Evolutionary conservation across 2,329 filamentous ascomycete species (phyloP), one percentile per base, ranked within the genome.

Genomic region (Aureobasidium sp.): DNA sequence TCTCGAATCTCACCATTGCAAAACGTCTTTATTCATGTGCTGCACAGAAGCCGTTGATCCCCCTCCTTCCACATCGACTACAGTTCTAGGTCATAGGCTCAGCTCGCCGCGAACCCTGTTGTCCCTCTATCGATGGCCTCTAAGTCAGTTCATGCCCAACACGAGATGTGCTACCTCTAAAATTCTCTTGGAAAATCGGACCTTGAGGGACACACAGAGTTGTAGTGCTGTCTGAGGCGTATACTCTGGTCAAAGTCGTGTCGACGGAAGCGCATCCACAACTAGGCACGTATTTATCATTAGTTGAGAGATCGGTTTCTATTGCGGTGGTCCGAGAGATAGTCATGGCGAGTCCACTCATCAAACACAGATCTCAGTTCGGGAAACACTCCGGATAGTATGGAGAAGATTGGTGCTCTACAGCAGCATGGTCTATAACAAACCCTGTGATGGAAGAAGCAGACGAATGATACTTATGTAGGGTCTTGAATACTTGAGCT

Each of bases 61-160:
- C 34, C 32, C 32, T 34, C 34, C 13, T 29, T 9, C 8, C 29
- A 10, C 27, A 36, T 5, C 9, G 20, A 13, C 17, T 27, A 36
- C 15, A 12, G 20, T 13, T 47, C 41, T 24, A 46, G 17, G n/a
- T 47, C 32, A 27, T 47, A 26, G 55, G 43, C 55, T 27, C 55
- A 59, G 55, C 55, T 47, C 55, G 55, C 43, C 55, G 55, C 43
- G 43, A 59, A 59, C 55, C 55, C 55, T 47, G 9, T 47, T 37
- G 52, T 36, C 20, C 15, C 13, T 37, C 13, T 27, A 32, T 37
- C 55, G 17, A 34, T 44, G 26, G 43, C 20, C 12, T 24, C 17
- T 32, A 46, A 12, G n/a, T 17, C 29, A 32, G 15, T 8, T 51
- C 2, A 5, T 46, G 12, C 9, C 10, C 37, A n/a, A 1, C 37